Evolutionary conservation across 768 basidiomycete species (phyloP).

Genomic region (Scleroderma citrinum): DNA sequence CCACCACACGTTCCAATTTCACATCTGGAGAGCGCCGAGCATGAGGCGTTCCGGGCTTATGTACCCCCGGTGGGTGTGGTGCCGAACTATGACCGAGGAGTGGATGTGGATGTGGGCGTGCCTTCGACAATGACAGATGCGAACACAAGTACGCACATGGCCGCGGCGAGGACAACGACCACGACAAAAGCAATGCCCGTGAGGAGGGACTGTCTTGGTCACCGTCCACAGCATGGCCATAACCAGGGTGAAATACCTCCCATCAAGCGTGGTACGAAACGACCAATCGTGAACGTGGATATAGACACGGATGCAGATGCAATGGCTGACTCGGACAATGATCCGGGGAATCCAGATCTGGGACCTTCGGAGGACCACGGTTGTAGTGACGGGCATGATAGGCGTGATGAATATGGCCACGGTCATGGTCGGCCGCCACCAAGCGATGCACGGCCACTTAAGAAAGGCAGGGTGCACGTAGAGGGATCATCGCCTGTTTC

Average conservation of each 20-base stretch:
- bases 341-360: background rate
- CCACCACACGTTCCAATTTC: background rate
- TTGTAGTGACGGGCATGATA: no score
- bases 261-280: conserved; percentile 43
- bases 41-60: conserved; percentile 38
- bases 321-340: background rate
- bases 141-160: no score
- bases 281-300: conserved; percentile 31
- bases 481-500: background rate
- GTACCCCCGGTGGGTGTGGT: conserved; percentile 44
- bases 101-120: no score
- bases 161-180: no score
- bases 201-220: background rate
- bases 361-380: background rate
- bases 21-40: background rate
- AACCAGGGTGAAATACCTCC: conserved; percentile 29
- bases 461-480: background rate
- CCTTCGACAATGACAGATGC: no score
- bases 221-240: conserved; percentile 12
- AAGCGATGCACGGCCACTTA: background rate
- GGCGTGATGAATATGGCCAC: no score
- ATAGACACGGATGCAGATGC: background rate
- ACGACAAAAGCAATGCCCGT: no score
- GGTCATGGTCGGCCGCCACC: background rate
- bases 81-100: background rate